Evolutionary conservation across 2,329 filamentous ascomycete species (phyloP), one percentile per base, ranked within the genome.

Genomic region (Aspergillus sergii): DNA sequence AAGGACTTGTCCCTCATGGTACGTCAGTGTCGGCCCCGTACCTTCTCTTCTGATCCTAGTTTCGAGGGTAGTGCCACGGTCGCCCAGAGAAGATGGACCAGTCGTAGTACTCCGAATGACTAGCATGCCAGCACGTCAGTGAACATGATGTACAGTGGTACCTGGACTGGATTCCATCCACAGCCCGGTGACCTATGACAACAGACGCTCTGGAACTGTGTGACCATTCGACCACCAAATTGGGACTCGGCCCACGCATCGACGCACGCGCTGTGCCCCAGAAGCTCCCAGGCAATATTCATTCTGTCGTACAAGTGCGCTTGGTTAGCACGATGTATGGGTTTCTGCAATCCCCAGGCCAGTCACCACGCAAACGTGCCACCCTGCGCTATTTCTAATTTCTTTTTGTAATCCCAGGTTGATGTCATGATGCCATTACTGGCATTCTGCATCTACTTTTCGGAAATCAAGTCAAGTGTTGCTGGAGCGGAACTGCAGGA

Each of bases 401-500:
- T 41, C 57, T 53, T 65, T 58, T 61, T 45, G 58, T 63, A 60
- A 61, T 63, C 46, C 30, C 36, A 57, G 59, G 32, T 60, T 43
- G 60, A 58, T 63, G 36, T 26, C 51, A 19, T 62, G 56, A 50
- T 59, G 39, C 60, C 36, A 46, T 64, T 62, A 53, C 60, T 63
- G 63, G 50, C 39, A 36, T 41, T 57, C 59, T 59, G 66, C 62
- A 56, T 68, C 54, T 51, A 51, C 58, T 30, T 60, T 28, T 59
- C 62, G 64, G 61, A 51, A 64, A 63, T 63, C 64, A 56, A 66
- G 60, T 64, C 58, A 54, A 67, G 65, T 67, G 65, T 66, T 64
- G 65, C 64, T 66, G 68, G 62, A 61, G 60, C 66, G 66, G 68
- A 69, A 69, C 66, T 64, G 61, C 68, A 71, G 68, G 68, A 70